phyloP scores from a whole-genome alignment of 768 basidiomycete species.

The Scleroderma citrinum region DNA sequence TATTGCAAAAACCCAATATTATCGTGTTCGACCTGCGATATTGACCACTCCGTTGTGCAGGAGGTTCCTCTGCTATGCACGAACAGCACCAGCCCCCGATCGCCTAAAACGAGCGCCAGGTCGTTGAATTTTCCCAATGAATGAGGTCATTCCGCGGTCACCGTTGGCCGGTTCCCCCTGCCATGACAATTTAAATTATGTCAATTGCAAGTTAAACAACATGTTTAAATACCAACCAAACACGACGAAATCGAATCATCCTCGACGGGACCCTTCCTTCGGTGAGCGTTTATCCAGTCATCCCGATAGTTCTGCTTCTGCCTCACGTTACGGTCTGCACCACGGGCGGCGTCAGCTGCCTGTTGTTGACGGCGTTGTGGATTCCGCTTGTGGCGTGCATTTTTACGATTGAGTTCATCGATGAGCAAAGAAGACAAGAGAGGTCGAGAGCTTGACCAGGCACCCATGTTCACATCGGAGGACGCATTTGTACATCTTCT shows the following conservation, averaged over 20 bases:
- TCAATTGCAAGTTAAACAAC: background rate
- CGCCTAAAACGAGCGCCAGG: background rate
- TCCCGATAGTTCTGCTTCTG: background rate
- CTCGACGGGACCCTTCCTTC: background rate
- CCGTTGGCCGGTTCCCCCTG: too few relatives aligned
- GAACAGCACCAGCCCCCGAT: background rate
- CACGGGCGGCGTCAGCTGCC: background rate
- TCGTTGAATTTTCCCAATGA: too few relatives aligned
- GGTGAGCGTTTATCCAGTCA: background rate
- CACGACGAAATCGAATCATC: background rate
- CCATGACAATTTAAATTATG: background rate
- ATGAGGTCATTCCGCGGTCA: too few relatives aligned
- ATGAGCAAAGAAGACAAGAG: background rate
- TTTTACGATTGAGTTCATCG: background rate
- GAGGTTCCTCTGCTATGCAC: background rate
- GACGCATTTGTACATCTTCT: too few relatives aligned
- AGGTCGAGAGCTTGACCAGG: background rate
- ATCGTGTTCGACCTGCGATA: too few relatives aligned
- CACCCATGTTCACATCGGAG: background rate
- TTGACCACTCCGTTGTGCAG: too few relatives aligned
- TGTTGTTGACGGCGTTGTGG: background rate
- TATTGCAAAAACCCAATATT: too few relatives aligned
- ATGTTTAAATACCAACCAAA: background rate
- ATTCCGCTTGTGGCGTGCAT: background rate
- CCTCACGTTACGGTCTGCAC: background rate